Conservation (phyloP, 2,329 filamentous ascomycete species). For the Chaetomium sp. region DNA sequence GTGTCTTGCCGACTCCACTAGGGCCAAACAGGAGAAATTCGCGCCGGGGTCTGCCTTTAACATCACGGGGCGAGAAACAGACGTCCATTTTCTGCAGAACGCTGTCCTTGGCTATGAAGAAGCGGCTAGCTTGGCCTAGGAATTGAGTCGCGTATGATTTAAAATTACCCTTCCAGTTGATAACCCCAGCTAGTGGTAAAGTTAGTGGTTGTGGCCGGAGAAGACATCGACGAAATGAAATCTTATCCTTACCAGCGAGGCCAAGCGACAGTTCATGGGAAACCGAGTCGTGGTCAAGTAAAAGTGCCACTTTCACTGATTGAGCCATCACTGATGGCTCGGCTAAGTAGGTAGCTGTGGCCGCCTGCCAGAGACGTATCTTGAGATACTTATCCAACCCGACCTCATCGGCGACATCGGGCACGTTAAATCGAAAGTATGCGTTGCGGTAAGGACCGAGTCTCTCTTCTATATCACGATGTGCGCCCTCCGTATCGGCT, state of each 20-base stretch:
- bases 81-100: constrained; percentile 20
- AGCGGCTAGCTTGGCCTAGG: constrained; percentile 16
- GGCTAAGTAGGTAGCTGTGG: constrained; percentile 23
- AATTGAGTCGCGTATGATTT: constrained; percentile 2
- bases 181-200: constrained; percentile 7
- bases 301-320: constrained; percentile 19
- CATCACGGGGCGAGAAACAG: constrained; percentile 9
- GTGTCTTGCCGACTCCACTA: constrained; percentile 28
- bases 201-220: too few species aligned
- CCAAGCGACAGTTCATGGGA: constrained; percentile 17
- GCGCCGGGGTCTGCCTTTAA: constrained; percentile 8
- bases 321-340: background rate
- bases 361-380: constrained; percentile 19
- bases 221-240: background rate
- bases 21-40: constrained; percentile 27
- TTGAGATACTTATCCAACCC: constrained; percentile 23
- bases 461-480: constrained; percentile 14
- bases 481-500: constrained; percentile 20
- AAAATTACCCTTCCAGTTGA: constrained; percentile 14
- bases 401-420: constrained; percentile 21
- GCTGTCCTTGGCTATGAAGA: constrained; percentile 23
- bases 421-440: constrained; percentile 29
- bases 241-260: constrained; percentile 12
- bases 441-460: constrained; percentile 17
- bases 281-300: constrained; percentile 8